Evolutionary conservation across 306 rosid genomes (phyloP).

Genomic region (Rosa multiflora): DNA sequence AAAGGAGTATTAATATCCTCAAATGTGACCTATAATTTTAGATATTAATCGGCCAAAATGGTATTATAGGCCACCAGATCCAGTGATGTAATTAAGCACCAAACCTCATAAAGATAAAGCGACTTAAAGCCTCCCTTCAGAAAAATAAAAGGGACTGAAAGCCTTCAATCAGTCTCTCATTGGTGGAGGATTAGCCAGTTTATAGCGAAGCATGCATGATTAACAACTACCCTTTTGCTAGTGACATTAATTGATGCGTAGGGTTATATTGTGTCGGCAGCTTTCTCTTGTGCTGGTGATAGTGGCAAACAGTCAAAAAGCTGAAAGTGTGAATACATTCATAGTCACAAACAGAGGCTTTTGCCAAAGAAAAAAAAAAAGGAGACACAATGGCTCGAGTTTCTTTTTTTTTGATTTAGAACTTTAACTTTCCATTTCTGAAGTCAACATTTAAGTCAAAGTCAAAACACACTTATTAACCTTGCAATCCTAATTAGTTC

Average conservation of each 20-base stretch:
- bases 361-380: neutral
- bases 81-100: neutral
- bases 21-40: too few species aligned
- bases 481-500: neutral
- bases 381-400: neutral
- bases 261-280: conserved; percentile 25
- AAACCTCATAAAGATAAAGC: neutral
- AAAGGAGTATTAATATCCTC: too few species aligned
- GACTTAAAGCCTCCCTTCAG: neutral
- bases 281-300: conserved; percentile 18
- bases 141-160: neutral
- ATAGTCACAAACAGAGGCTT: conserved; percentile 2
- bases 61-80: neutral
- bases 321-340: neutral
- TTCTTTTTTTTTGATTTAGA: neutral
- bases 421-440: neutral
- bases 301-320: neutral
- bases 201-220: neutral
- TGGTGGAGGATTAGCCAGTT: neutral
- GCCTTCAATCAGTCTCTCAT: neutral
- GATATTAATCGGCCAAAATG: too few species aligned
- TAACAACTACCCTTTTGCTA: neutral
- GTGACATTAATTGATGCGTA: neutral
- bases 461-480: conserved; percentile 12
- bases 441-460: conserved; percentile 31